phyloP scores from a whole-genome alignment of 2,329 filamentous ascomycete species.

The Clathrospora elynae region DNA sequence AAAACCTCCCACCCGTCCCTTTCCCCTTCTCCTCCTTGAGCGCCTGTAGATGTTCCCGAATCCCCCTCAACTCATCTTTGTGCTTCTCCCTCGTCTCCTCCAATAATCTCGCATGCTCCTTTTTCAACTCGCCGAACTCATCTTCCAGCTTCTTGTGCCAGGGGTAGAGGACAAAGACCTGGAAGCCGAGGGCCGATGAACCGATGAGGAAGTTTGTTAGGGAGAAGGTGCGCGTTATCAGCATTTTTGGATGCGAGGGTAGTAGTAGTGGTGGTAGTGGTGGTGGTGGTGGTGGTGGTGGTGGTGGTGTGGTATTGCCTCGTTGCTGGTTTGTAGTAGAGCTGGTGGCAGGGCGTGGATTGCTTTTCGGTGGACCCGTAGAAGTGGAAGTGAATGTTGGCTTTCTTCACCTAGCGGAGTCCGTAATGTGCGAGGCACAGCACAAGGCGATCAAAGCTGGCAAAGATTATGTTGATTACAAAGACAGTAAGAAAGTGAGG shows the following conservation, averaged over 20 bases:
- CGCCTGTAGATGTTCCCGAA: conserved; percentile 28
- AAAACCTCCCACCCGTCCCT: conserved; percentile 12
- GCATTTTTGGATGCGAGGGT: conserved; percentile 39
- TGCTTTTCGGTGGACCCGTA: no score
- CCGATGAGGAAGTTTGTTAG: conserved; percentile 70
- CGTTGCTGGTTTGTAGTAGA: no score
- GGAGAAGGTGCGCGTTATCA: conserved; percentile 60
- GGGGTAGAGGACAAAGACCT: conserved; percentile 72
- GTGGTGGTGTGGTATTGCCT: no score
- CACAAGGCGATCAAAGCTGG: no score
- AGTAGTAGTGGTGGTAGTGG: no score
- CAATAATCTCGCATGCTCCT: conserved; percentile 56
- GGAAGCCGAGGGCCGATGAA: conserved; percentile 67
- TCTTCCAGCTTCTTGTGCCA: conserved; percentile 71
- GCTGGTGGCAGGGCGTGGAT: no score
- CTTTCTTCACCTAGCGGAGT: no score
- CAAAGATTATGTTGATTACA: no score
- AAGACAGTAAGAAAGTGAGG: no score
- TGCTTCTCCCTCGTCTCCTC: conserved; percentile 29
- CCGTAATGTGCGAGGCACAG: no score
- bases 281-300: no score
- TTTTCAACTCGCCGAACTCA: conserved; percentile 64
- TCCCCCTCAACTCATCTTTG: conserved; percentile 25
- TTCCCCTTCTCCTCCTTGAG: conserved; percentile 19
- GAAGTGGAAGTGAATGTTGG: no score